A percentile compares a stretch with the other conserved stretches of the same genome.
Evolutionary conservation across 352 stramenopile species (phyloP).

Genomic region (Lagenidium giganteum): DNA sequence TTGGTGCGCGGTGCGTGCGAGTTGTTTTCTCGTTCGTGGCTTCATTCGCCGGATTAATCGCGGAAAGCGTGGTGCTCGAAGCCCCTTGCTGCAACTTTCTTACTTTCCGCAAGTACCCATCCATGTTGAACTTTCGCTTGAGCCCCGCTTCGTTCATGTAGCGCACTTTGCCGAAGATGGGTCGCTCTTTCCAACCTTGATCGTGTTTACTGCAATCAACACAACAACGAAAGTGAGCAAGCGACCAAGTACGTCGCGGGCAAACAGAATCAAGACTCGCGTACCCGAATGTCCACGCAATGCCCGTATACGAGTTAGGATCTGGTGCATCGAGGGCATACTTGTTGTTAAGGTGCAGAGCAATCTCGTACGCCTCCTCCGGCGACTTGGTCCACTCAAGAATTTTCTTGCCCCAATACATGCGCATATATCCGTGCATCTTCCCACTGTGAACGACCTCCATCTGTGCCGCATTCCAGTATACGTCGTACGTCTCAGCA

Average conservation of each 20-base stretch:
- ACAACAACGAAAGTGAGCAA: background rate
- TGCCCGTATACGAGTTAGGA: slow-evolving; percentile 90
- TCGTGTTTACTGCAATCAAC: slow-evolving; percentile 89
- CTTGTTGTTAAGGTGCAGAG: slow-evolving; percentile 98
- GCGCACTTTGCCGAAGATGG: slow-evolving; percentile 98
- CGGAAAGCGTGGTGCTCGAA: too few species aligned
- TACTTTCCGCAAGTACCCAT: slow-evolving; percentile 68
- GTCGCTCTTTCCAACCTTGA: slow-evolving; percentile 94
- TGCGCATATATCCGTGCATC: slow-evolving; percentile 92
- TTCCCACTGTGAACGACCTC: slow-evolving; percentile 93
- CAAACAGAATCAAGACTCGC: slow-evolving; percentile 1
- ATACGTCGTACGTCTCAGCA: slow-evolving; percentile 92
- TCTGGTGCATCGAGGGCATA: slow-evolving; percentile 97
- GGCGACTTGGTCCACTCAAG: slow-evolving; percentile 96
- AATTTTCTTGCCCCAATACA: slow-evolving; percentile 99
- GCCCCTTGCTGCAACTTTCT: too few species aligned
- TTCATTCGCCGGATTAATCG: too few species aligned
- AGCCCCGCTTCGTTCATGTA: slow-evolving; percentile 99
- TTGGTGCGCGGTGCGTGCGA: too few species aligned
- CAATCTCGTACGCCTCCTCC: slow-evolving; percentile 86
- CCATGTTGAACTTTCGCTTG: slow-evolving; percentile 98
- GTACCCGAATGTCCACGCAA: slow-evolving; percentile 78
- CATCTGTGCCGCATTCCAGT: slow-evolving; percentile 98
- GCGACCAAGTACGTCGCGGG: too few species aligned
- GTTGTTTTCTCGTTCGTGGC: too few species aligned